These are phyloP conservation scores for Acanthamoeba lenticulata DNA, from an alignment of 208 protist species.

Conservation along the genomic window DNA sequence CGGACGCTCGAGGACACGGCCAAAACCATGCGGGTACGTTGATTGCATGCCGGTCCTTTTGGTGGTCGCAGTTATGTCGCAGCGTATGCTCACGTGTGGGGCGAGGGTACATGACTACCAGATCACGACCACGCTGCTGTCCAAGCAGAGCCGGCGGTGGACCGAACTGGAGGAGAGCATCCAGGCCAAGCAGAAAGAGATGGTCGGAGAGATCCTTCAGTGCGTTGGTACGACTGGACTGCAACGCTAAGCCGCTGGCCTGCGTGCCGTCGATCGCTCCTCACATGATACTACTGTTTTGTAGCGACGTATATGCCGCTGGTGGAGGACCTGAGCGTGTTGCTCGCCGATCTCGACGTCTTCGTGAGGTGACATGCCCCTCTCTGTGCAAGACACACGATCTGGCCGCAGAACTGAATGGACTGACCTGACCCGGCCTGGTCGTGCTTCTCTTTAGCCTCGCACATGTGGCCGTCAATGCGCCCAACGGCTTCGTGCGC, in stretches of 20 bases:
- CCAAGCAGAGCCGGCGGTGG: conserved; percentile 76
- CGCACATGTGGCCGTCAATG: conserved; percentile 7
- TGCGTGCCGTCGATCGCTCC: conserved; percentile 9
- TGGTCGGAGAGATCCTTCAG: conserved; percentile 94
- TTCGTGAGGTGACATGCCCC: conserved; percentile 89
- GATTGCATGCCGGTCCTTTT: conserved; percentile 90
- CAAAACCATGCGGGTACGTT: background rate
- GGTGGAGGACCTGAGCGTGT: conserved; percentile 93
- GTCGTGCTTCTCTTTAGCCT: too few species aligned
- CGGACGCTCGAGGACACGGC: background rate
- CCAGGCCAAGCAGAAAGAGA: conserved; percentile 77
- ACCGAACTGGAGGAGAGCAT: conserved; percentile 87
- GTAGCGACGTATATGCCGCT: conserved; percentile 92
- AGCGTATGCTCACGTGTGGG: too few species aligned
- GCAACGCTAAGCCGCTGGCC: background rate
- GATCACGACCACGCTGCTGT: conserved; percentile 89
- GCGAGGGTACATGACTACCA: conserved; percentile 95
- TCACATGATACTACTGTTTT: background rate
- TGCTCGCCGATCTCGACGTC: conserved; percentile 96
- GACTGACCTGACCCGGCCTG: too few species aligned
- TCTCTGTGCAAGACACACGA: too few species aligned
- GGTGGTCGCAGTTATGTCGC: conserved; percentile 88
- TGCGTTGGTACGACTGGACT: conserved; percentile 85
- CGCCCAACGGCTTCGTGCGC: background rate
- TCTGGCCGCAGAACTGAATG: too few species aligned